Evolutionary conservation across 108 stramenopile species (phyloP), one percentile per base, ranked within the genome.

Genomic region (Nitzschia inconspicua): DNA sequence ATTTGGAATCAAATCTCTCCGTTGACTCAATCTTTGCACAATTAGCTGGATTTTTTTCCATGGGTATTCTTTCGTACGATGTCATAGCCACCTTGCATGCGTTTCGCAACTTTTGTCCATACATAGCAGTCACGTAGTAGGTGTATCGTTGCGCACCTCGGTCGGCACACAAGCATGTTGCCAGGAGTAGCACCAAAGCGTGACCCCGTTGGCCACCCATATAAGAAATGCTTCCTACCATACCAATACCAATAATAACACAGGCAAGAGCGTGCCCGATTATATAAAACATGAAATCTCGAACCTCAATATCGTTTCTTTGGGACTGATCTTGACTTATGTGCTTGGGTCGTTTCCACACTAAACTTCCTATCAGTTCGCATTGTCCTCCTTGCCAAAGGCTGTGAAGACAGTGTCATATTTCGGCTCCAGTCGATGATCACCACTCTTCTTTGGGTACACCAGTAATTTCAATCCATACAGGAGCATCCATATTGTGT

Each of bases 351-450:
- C 83, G 64, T 22, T 71, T 66, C 39, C 83, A 75, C 10, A 76
- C 64, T 2, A 51, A 29, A 26, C 57, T 68, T 37, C 83, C 83
- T 35, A 78, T 47, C 18, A 57, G 7, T 20, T 72, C 44, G 44
- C 72, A 73, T 1, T 47, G 26, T 20, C 77, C 77, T 19, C 52
- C 56, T 28, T 79, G 54, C 71, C 70, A 60, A 14, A 66, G 72
- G 3, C 52, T 57, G 46, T 84, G 83, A 36, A 84, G 3, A 80
- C 79, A 16, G 83, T 84, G 51, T 84, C 83, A 37, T 61, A 84
- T 27, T 63, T 74, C 23, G 82, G 66, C 18, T 53, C 40, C 14
- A 46, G 52, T n/a, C 48, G 57, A 4, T 42, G 47, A 8, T 63
- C 68, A 32, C 56, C 72, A n/a, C n/a, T n/a, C n/a, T n/a, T n/a